Evolutionary conservation across 1,284 basidiomycete genomes (phyloP).

Genomic region (Pseudozyma sp.): DNA sequence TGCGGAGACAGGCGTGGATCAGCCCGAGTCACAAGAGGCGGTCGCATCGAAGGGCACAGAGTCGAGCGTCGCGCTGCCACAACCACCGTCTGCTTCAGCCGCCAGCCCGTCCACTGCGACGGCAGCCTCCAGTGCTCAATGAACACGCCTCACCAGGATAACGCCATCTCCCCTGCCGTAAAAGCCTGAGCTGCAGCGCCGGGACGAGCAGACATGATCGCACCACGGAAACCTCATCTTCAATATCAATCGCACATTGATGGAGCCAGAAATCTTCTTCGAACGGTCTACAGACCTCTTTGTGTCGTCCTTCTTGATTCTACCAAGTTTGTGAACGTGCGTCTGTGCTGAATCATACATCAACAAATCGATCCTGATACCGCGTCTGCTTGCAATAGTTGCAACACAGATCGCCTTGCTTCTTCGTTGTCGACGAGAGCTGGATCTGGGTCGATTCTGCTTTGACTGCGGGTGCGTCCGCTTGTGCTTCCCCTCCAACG

Average conservation of each 20-base stretch:
- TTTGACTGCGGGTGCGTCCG: not conserved
- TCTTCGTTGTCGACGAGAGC: not conserved
- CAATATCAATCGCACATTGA: too few relatives aligned
- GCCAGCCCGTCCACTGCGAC: not conserved
- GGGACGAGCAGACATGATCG: too few relatives aligned
- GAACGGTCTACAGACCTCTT: too few relatives aligned
- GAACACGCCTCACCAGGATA: not conserved
- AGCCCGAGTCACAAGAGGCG: not conserved
- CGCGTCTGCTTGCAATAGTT: constrained; percentile 41
- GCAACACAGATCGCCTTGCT: constrained; percentile 23
- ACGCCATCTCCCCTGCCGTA: too few relatives aligned
- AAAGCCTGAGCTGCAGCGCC: too few relatives aligned
- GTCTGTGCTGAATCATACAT: not conserved
- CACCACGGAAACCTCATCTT: too few relatives aligned
- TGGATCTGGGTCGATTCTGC: not conserved
- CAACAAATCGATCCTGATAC: constrained; percentile 5
- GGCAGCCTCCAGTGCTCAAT: not conserved
- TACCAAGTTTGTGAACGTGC: too few relatives aligned
- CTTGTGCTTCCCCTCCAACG: not conserved
- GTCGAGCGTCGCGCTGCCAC: constrained; percentile 1
- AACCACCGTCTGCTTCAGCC: not conserved
- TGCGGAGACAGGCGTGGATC: not conserved
- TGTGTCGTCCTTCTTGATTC: too few relatives aligned
- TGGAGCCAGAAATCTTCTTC: too few relatives aligned
- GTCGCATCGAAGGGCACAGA: too few relatives aligned